phyloP scores from a whole-genome alignment of 2,329 filamentous ascomycete genomes.

The Aspergillus ochraceoroseus region DNA sequence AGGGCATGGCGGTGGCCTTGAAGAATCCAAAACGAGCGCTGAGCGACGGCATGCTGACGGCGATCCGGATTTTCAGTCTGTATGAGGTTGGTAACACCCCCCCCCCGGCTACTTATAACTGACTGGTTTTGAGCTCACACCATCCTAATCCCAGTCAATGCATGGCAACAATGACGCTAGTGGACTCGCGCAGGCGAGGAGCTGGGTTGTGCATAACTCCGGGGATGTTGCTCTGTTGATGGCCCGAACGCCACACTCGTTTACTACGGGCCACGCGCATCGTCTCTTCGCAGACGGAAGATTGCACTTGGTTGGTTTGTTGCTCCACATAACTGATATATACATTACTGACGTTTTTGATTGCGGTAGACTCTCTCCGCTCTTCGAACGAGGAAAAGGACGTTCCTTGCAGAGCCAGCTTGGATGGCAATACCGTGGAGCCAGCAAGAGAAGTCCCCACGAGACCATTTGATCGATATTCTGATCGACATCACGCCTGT shows the following conservation, averaged over 20 bases:
- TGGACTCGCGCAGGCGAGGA: background rate
- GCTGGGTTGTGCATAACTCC: slow-evolving; percentile 9
- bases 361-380: slow-evolving; percentile 4
- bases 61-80: slow-evolving; percentile 7
- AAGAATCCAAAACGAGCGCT: slow-evolving; percentile 1
- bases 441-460: slow-evolving; percentile 5
- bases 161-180: slow-evolving; percentile 1
- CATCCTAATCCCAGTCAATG: background rate
- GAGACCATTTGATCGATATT: slow-evolving; percentile 10
- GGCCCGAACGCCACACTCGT: slow-evolving; percentile 6
- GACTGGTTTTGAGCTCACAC: background rate
- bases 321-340: background rate
- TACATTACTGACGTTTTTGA: background rate
- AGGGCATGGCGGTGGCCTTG: slow-evolving; percentile 4
- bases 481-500: slow-evolving; percentile 3
- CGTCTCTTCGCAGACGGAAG: slow-evolving; percentile 7
- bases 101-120: background rate
- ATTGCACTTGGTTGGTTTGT: slow-evolving; percentile 2
- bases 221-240: slow-evolving; percentile 5
- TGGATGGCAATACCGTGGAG: slow-evolving; percentile 11
- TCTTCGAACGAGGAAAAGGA: slow-evolving; percentile 4
- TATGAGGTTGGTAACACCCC: slow-evolving; percentile 2
- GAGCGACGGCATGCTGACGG: slow-evolving; percentile 3
- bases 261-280: slow-evolving; percentile 7
- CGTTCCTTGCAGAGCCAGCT: slow-evolving; percentile 1